Conservation (phyloP, 202 grass and related monocot genomes). For the Brachypodium distachyon region DNA sequence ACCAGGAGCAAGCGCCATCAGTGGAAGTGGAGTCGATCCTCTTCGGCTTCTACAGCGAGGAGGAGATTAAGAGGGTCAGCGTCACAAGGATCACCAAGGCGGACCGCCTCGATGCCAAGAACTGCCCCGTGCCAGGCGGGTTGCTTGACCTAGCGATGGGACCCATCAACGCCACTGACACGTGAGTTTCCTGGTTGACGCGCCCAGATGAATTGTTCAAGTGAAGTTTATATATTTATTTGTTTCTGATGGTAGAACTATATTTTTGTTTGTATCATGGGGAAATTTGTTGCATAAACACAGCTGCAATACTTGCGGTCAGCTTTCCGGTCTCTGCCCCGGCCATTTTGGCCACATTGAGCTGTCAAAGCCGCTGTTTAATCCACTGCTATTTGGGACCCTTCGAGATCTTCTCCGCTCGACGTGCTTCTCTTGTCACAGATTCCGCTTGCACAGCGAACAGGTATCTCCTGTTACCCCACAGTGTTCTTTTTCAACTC, state of each 20-base stretch:
- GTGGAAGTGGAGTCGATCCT: conserved; percentile 58
- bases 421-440: conserved; percentile 80
- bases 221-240: neutral
- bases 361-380: conserved; percentile 56
- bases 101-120: conserved; percentile 60
- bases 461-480: conserved; percentile 22
- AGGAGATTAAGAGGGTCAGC: conserved; percentile 56
- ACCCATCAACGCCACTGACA: conserved; percentile 50
- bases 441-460: conserved; percentile 39
- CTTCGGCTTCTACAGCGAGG: conserved; percentile 64
- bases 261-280: neutral
- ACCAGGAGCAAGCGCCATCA: conserved; percentile 59
- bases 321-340: conserved; percentile 48
- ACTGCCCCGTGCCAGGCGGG: conserved; percentile 55
- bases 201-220: neutral
- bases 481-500: neutral
- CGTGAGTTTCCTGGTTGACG: conserved; percentile 27
- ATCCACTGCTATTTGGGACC: conserved; percentile 67
- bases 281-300: conserved; percentile 2
- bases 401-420: conserved; percentile 53
- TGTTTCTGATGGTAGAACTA: neutral
- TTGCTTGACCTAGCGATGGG: conserved; percentile 84
- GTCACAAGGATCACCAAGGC: conserved; percentile 68
- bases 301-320: conserved; percentile 85
- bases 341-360: conserved; percentile 96